These are phyloP conservation scores for Pisolithus albus DNA, from an alignment of 768 basidiomycete genomes.

Conservation along the genomic window DNA sequence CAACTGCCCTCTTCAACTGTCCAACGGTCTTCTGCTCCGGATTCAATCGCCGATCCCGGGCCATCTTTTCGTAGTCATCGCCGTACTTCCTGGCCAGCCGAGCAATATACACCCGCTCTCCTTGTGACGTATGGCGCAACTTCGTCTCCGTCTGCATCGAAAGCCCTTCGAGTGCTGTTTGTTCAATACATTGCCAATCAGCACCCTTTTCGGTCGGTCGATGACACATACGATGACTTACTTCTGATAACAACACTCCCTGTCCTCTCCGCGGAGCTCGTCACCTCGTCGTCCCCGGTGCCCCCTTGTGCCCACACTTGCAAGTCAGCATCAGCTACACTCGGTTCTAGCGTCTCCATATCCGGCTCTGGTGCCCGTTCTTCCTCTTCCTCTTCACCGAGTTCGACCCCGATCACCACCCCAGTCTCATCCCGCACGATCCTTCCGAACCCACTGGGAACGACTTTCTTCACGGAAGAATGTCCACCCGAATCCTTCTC, in stretches of 20 bases:
- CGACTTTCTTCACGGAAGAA: slow-evolving; percentile 8
- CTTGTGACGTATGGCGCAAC: slow-evolving; percentile 56
- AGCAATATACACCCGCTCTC: slow-evolving; percentile 62
- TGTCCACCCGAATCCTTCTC: slow-evolving; percentile 1
- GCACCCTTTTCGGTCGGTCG: neutral
- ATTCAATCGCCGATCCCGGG: slow-evolving; percentile 72
- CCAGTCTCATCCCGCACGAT: slow-evolving; percentile 79
- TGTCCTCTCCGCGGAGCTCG: neutral
- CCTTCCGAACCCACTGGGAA: slow-evolving; percentile 66
- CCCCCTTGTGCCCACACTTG: slow-evolving; percentile 13
- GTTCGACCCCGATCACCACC: slow-evolving; percentile 62
- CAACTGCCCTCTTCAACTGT: slow-evolving; percentile 59
- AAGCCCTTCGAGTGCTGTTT: slow-evolving; percentile 58
- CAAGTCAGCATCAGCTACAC: slow-evolving; percentile 11
- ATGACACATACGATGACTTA: slow-evolving; percentile 19
- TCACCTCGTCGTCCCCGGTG: neutral
- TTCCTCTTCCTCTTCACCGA: slow-evolving; percentile 49
- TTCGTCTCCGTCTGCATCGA: slow-evolving; percentile 43
- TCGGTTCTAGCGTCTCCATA: slow-evolving; percentile 36
- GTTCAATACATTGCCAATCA: slow-evolving; percentile 3
- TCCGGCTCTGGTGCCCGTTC: slow-evolving; percentile 26
- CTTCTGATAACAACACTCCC: slow-evolving; percentile 21
- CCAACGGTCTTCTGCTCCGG: slow-evolving; percentile 79
- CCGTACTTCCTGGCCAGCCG: slow-evolving; percentile 66
- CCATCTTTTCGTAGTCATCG: slow-evolving; percentile 68